Percentiles rank a stretch among this genome's conserved stretches.
Conservation (phyloP, 2,329 filamentous ascomycete species). For the Sarocladiaceae sp. region DNA sequence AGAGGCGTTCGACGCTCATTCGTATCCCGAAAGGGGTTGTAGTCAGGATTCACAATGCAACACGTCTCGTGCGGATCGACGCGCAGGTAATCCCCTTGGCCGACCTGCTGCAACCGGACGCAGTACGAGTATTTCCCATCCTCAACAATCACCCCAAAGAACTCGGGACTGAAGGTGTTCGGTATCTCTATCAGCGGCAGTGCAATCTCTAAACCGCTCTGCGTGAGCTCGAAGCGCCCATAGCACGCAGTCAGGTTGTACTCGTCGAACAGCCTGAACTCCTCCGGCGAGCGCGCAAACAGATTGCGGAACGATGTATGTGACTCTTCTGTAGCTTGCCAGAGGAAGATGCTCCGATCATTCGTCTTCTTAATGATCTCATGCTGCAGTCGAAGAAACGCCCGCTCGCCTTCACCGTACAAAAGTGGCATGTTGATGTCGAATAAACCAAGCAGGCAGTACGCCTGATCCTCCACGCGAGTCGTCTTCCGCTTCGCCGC, state of each 20-base stretch:
- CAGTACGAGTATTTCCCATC: neutral
- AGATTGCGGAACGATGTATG: neutral
- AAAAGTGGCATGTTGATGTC: conserved; percentile 17
- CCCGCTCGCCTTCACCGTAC: conserved; percentile 16
- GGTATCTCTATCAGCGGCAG: neutral
- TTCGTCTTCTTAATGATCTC: neutral
- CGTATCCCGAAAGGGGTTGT: neutral
- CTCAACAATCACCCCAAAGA: neutral
- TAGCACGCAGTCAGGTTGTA: neutral
- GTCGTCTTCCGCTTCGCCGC: conserved; percentile 14
- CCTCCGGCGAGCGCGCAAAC: neutral
- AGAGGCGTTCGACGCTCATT: neutral
- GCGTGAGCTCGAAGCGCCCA: neutral
- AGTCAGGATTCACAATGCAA: neutral
- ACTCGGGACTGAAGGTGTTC: neutral
- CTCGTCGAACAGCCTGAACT: neutral
- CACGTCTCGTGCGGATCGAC: neutral
- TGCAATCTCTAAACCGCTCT: neutral
- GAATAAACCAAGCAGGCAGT: conserved; percentile 18
- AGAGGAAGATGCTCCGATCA: neutral
- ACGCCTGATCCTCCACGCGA: conserved; percentile 16
- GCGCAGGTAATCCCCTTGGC: neutral
- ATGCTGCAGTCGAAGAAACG: neutral
- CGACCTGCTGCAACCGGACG: neutral
- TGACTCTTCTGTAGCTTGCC: neutral